Conservation (phyloP, 2,329 filamentous ascomycete genomes). For the Chaetomiaceae sp. region DNA sequence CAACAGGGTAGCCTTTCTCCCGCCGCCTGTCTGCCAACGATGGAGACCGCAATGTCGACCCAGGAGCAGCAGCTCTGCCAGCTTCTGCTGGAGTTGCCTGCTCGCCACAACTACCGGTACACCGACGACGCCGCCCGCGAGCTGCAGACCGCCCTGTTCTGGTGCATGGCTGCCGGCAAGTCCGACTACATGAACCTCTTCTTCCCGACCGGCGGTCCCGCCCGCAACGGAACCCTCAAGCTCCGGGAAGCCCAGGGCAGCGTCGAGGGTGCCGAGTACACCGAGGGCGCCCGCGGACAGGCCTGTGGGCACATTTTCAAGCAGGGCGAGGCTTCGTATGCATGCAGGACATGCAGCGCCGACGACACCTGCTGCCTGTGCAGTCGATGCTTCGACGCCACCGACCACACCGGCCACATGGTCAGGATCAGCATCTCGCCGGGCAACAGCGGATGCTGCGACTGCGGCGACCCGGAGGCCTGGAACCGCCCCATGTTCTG, state of each 20-base stretch:
- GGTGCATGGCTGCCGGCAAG: conserved; percentile 73
- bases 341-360: conserved; percentile 87
- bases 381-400: conserved; percentile 89
- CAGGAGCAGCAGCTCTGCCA: conserved; percentile 80
- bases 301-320: conserved; percentile 98
- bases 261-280: conserved; percentile 92
- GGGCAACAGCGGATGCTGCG: conserved; percentile 93
- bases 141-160: conserved; percentile 77
- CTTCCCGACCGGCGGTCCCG: conserved; percentile 71
- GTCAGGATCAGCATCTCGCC: conserved; percentile 83
- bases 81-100: conserved; percentile 73
- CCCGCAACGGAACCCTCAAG: conserved; percentile 60
- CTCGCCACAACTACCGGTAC: conserved; percentile 70
- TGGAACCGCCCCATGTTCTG: conserved; percentile 86
- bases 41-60: conserved; percentile 54
- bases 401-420: conserved; percentile 89
- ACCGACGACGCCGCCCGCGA: conserved; percentile 63
- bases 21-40: conserved; percentile 28
- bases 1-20: background rate
- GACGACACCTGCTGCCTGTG: conserved; percentile 96
- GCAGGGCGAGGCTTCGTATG: conserved; percentile 85
- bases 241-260: conserved; percentile 84
- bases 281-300: conserved; percentile 83
- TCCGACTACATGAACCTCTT: conserved; percentile 71
- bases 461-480: conserved; percentile 93